Evolutionary conservation across 169 alveolate species (phyloP).

Genomic region (Perkinsus marinus): DNA sequence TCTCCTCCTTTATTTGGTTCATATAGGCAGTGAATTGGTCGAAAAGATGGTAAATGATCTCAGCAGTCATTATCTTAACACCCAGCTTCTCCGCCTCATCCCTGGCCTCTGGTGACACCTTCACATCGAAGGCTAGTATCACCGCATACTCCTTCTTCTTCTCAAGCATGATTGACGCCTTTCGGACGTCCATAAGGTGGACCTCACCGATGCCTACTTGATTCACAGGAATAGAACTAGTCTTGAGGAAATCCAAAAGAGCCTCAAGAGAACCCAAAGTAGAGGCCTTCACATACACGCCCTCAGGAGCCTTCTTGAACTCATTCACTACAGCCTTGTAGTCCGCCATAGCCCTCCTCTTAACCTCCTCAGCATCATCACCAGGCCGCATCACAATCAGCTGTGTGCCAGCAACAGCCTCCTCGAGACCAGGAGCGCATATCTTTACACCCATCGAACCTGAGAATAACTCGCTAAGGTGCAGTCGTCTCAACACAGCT

Average conservation of each 20-base stretch:
- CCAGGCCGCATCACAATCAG: constrained; percentile 64
- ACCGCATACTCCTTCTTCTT: constrained; percentile 90
- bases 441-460: constrained; percentile 79
- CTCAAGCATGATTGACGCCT: constrained; percentile 82
- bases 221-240: constrained; percentile 65
- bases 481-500: constrained; percentile 77
- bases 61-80: constrained; percentile 89
- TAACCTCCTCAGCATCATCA: constrained; percentile 48
- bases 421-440: constrained; percentile 88
- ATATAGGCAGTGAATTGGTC: constrained; percentile 85
- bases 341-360: neutral
- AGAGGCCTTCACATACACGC: constrained; percentile 95
- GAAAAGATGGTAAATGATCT: constrained; percentile 94
- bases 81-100: constrained; percentile 89
- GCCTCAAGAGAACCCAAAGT: constrained; percentile 99
- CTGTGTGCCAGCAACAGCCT: constrained; percentile 90
- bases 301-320: constrained; percentile 34
- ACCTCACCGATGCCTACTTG: constrained; percentile 93
- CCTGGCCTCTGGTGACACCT: constrained; percentile 88
- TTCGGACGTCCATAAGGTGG: constrained; percentile 90
- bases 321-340: neutral
- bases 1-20: constrained; percentile 73
- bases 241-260: constrained; percentile 79
- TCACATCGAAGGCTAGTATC: constrained; percentile 94
- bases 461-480: constrained; percentile 53